Evolutionary conservation across 495 filamentous ascomycete genomes (phyloP), one percentile per base, ranked within the genome.

Genomic region (Aspergillus homomorphus): DNA sequence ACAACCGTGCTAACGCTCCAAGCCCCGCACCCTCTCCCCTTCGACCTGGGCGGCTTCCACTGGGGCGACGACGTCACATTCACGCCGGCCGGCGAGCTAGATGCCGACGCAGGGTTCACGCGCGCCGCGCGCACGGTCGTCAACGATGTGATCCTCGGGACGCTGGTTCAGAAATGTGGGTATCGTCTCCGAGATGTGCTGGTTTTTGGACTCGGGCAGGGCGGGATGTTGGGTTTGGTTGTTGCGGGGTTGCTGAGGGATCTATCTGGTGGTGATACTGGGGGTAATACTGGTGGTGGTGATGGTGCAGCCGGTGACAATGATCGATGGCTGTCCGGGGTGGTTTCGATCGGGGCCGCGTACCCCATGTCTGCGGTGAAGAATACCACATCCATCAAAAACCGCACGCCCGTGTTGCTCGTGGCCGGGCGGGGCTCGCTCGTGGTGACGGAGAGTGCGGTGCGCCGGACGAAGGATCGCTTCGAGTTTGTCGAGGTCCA

Each of bases 1-100:
- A 94, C 95, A 44, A 80, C 83, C 26, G 82, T 84, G 65, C 79
- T 98, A 33, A 83, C 91, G 4, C 69, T 98, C 23, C 87, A 86
- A 67, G 94, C 84, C 0, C 85, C 87, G 0, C 77, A 73, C n/a
- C 83, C 84, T 0, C 74, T 98, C 3, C 91, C 92, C 7, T 83
- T 91, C 51, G 78, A 87, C 24, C 74, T 92, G 0, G 79, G 83
- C 14, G 90, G 90, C 21, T 97, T 85, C 68, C 91, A 97, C 73
- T 98, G 92, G 93, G 92, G 92, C 51, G 90, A 98, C 69, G 93
- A 98, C 66, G 71, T 98, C 30, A 66, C 80, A 2, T 84, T 96
- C 50, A 63, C 69, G 46, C 62, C 73, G 1, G 82, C 78, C 2
- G 89, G 87, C 1, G 82, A 79, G 0, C 73, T 96, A 30, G 90